Evolutionary conservation across 495 filamentous ascomycete genomes (phyloP), one percentile per base, ranked within the genome.

Genomic region (Penicillium cinerascens): DNA sequence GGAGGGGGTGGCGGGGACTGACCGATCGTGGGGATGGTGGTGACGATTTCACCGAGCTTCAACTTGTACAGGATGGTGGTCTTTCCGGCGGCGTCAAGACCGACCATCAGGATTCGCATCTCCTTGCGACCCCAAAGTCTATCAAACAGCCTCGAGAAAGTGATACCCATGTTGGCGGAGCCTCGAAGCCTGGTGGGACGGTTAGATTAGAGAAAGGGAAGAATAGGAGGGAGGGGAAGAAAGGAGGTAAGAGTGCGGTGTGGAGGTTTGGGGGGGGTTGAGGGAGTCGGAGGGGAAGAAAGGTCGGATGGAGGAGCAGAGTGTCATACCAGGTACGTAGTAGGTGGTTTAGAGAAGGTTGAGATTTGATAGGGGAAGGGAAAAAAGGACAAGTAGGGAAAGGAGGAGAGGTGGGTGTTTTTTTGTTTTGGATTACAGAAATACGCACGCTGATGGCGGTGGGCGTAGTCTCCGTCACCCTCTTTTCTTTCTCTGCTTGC

Each of bases 61-160:
- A 99, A 83, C 85, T 99, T 99, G 80, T 99, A 99, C 52, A 99
- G 88, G 72, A 99, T 99, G 66, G 93, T 99, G 66, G 93, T 99
- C 82, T 99, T 99, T 83, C 93, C 93, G 72, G 93, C 93, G 58
- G 93, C 93, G 75, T 99, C 93, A 63, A 99, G 83, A 80, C 93
- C 93, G 67, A 99, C 92, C 93, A 99, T 99, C 72, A 99, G 75
- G 73, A 99, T 96, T 78, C 92, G 85, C 93, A 99, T 99, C 84
- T 99, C 93, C 85, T 96, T 96, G 84, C 95, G 93, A 60, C 92
- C 91, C 86, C 89, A 96, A 70, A 97, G 85, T 78, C 85, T 84
- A 69, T 95, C 88, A 72, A 98, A 91, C 67, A 97, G 74, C 80
- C 87, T 92, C 58, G 91, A 96, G 73, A 96, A 87, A 64, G 85